Evolutionary conservation across 495 filamentous ascomycete genomes (phyloP).

Genomic region (Pseudomonodictys pantanalensis): DNA sequence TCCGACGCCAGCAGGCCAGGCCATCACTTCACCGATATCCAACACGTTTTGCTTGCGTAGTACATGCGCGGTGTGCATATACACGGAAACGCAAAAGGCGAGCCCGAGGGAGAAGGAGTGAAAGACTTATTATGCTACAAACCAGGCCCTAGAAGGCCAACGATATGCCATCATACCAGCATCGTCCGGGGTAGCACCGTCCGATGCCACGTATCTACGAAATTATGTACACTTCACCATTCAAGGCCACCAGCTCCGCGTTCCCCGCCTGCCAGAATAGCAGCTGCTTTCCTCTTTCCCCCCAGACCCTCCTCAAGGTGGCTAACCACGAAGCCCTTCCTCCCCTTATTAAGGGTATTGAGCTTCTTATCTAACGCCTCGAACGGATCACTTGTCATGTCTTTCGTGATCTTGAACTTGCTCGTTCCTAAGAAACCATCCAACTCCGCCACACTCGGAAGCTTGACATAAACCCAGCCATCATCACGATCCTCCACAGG

Average conservation of each 20-base stretch:
- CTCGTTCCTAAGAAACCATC: slow-evolving; percentile 77
- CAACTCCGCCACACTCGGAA: slow-evolving; percentile 82
- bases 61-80: too few relatives aligned
- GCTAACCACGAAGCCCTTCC: slow-evolving; percentile 53
- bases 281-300: slow-evolving; percentile 46
- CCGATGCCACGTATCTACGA: too few relatives aligned
- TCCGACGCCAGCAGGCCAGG: too few relatives aligned
- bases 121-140: too few relatives aligned
- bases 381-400: slow-evolving; percentile 62
- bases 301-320: slow-evolving; percentile 46
- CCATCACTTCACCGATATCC: too few relatives aligned
- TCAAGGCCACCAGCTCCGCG: slow-evolving; percentile 58
- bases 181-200: too few relatives aligned
- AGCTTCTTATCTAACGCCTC: slow-evolving; percentile 67
- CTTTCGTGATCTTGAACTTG: slow-evolving; percentile 79
- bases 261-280: slow-evolving; percentile 47
- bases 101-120: too few relatives aligned
- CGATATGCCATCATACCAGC: too few relatives aligned
- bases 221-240: too few relatives aligned
- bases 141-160: too few relatives aligned
- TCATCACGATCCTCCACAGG: slow-evolving; percentile 73
- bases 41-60: too few relatives aligned
- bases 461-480: slow-evolving; percentile 79
- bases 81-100: too few relatives aligned
- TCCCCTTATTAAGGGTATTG: slow-evolving; percentile 51